Conservation (phyloP, 805 yeast genomes). For the Naumovozyma baii region DNA sequence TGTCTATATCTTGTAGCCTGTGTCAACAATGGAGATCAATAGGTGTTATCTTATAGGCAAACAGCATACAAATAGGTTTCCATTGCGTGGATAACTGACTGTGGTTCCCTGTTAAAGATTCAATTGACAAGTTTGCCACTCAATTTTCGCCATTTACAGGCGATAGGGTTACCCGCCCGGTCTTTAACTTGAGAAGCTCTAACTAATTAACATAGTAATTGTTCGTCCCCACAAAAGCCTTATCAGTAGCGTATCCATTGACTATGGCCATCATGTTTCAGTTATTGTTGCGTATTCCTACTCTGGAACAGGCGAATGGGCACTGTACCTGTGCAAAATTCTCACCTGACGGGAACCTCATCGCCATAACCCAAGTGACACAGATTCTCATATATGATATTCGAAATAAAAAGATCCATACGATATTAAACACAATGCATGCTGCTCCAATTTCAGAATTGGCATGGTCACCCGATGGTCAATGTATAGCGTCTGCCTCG, state of each 20-base stretch:
- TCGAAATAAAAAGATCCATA: constrained; percentile 1
- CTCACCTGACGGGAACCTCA: constrained; percentile 47
- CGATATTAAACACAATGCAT: constrained; percentile 28
- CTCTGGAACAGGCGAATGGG: not conserved
- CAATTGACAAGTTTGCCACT: not conserved
- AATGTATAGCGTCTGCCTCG: constrained; percentile 69
- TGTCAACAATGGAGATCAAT: too few species aligned
- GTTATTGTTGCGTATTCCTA: not conserved
- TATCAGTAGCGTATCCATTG: too few species aligned
- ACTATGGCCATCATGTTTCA: not conserved
- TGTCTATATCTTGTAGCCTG: not conserved
- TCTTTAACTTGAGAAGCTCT: too few species aligned
- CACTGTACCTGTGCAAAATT: constrained; percentile 35
- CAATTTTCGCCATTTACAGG: too few species aligned
- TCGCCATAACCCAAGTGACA: constrained; percentile 56
- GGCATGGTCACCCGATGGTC: constrained; percentile 67
- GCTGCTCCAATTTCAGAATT: constrained; percentile 63
- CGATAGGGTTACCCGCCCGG: not conserved
- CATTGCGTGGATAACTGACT: too few species aligned
- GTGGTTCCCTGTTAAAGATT: not conserved
- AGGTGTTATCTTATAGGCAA: too few species aligned
- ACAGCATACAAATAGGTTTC: too few species aligned
- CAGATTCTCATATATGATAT: constrained; percentile 51
- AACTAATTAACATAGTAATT: too few species aligned
- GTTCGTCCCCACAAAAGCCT: too few species aligned